Conservation (phyloP, 1,139 yeast genomes). For the Lodderomyces orthopsilosis region DNA sequence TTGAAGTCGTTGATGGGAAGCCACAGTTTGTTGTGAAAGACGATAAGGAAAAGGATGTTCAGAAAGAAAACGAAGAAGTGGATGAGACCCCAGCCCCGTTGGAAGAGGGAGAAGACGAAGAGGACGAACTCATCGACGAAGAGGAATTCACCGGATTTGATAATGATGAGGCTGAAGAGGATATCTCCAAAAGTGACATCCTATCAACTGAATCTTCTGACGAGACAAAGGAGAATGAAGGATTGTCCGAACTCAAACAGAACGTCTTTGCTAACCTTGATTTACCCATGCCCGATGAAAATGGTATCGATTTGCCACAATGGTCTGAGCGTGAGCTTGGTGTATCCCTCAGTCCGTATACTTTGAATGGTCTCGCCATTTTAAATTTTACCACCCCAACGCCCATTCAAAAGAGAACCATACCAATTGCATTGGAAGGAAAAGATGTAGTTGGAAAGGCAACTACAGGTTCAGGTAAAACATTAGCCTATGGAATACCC, state of each 20-base stretch:
- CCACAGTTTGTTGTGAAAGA: conserved; percentile 61
- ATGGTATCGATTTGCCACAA: conserved; percentile 49
- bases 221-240: conserved; percentile 11
- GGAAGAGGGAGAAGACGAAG: conserved; percentile 12
- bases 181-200: conserved; percentile 4
- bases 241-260: conserved; percentile 17
- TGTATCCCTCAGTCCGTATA: conserved; percentile 46
- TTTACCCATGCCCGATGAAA: conserved; percentile 38
- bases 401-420: conserved; percentile 73
- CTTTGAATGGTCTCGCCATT: conserved; percentile 56
- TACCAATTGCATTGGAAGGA: conserved; percentile 72
- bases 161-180: conserved; percentile 17
- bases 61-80: conserved; percentile 15
- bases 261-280: conserved; percentile 25
- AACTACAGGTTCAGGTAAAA: conserved; percentile 97
- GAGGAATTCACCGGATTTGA: conserved; percentile 28
- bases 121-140: conserved; percentile 15
- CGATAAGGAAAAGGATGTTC: conserved; percentile 19
- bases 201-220: background rate
- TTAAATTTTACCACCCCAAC: conserved; percentile 73
- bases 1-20: conserved; percentile 62
- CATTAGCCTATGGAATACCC: conserved; percentile 95
- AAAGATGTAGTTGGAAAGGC: conserved; percentile 92
- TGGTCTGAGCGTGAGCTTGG: conserved; percentile 44
- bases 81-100: conserved; percentile 16